Conservation (phyloP, 345 rosid genomes). For the Murraya paniculata region DNA sequence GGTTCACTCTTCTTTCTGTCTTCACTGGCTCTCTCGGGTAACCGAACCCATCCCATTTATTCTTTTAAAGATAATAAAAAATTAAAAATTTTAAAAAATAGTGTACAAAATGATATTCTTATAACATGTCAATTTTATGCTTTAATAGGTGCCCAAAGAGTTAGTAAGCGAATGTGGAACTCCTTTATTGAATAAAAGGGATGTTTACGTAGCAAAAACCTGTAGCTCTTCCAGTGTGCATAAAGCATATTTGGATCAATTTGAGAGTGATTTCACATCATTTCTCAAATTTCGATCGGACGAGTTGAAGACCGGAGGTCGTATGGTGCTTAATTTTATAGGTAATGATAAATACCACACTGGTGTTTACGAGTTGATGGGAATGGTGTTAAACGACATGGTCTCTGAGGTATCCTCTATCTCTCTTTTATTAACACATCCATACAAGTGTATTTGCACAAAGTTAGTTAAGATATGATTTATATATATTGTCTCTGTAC, state of each 20-base stretch:
- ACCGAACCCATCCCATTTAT: no score
- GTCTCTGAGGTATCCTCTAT: no score
- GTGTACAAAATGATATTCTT: background rate
- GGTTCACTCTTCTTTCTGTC: constrained; percentile 22
- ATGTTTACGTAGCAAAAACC: background rate
- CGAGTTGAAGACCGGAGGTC: background rate
- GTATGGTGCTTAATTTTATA: background rate
- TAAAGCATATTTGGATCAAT: background rate
- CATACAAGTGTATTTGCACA: no score
- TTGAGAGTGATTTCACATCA: background rate
- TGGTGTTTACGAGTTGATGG: background rate
- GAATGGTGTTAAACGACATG: background rate
- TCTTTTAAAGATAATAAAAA: no score
- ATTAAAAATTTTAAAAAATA: no score
- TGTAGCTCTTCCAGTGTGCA: background rate
- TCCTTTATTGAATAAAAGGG: background rate
- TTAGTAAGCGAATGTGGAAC: background rate
- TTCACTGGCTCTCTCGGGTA: constrained; percentile 20
- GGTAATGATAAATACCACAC: background rate
- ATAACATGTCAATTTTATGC: background rate
- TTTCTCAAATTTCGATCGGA: background rate
- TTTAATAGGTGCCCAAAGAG: background rate
- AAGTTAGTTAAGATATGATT: no score
- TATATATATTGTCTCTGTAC: no score
- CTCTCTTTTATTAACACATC: no score